Evolutionary conservation across 2,329 filamentous ascomycete species (phyloP), one percentile per base, ranked within the genome.

Genomic region (Dryadomyces quercus-mongolicae): DNA sequence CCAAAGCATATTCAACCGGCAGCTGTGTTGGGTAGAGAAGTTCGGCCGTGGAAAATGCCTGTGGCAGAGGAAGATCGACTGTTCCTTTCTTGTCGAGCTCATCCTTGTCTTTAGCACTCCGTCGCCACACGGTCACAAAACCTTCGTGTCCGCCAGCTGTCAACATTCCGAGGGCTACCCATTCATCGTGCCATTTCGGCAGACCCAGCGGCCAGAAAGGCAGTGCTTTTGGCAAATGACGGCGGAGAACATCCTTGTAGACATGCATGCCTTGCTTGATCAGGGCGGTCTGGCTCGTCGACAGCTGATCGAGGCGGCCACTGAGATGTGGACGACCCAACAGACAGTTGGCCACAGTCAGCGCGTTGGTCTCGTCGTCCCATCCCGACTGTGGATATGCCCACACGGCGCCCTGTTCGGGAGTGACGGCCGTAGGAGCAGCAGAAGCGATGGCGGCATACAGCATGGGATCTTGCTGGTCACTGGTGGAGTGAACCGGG

Each of bases 341-440:
- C 0, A 69, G 51, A 40, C 62, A 64, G 40, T 68, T 70, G 8
- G 67, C 60, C 2, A 70, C 64, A 0, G 66, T 67, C 22, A 69
- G 45, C 0, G 63, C 65, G 52, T 69, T 70, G 1, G 56, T 61
- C 56, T 69, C 67, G 18, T 67, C 66, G 9, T 57, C 56, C 66
- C 66, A 69, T 2, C 58, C 59, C 0, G 60, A 56, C 52, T 70
- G 66, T 0, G 67, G 67, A 54, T 70, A 70, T 6, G 63, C 65
- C 67, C 67, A 70, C 3, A 59, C 60, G 0, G 65, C 67, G 16
- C 66, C 60, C 53, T 69, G 67, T 48, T 70, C 67, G 0, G 67
- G 67, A 0, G 62, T 62, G 0, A 68, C 67, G 3, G 67, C 66
- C 1, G 67, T 69, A 1, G 66, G 64, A 2, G 63, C 44, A 0